These are phyloP conservation scores for Rhypophila decipiens DNA, from an alignment of 495 filamentous ascomycete genomes.

Conservation along the genomic window DNA sequence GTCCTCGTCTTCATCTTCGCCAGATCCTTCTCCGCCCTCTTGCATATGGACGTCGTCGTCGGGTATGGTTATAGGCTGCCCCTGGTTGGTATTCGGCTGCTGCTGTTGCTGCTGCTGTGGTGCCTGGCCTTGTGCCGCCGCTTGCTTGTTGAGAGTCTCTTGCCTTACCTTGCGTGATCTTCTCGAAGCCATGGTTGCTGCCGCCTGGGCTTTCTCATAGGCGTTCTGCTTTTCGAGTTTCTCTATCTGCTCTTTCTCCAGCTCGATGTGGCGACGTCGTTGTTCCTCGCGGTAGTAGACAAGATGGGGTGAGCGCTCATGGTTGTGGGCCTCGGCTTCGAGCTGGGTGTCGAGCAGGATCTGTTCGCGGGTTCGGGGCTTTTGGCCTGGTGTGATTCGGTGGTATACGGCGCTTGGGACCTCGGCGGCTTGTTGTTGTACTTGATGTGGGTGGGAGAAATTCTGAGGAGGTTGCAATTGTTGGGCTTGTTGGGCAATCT, in stretches of 20 bases:
- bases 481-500: slow-evolving; percentile 9
- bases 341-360: slow-evolving; percentile 1
- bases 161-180: background rate
- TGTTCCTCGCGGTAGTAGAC: background rate
- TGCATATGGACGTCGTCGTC: slow-evolving; percentile 1
- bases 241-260: too few species aligned
- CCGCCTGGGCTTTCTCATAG: too few species aligned
- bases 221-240: too few species aligned
- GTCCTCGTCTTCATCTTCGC: slow-evolving; percentile 6
- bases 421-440: background rate
- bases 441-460: background rate
- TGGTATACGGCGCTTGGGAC: background rate
- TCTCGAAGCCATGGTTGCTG: background rate
- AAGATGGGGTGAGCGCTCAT: background rate
- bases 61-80: background rate
- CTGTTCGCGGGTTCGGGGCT: slow-evolving; percentile 4
- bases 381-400: slow-evolving; percentile 3
- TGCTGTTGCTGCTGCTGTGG: slow-evolving; percentile 5
- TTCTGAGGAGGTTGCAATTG: background rate
- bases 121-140: background rate
- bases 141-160: background rate
- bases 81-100: background rate
- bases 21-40: background rate
- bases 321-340: background rate
- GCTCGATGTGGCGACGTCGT: too few species aligned